Conservation (phyloP, 371 early-diverging fungal genomes). For the Parasitella parasitica region DNA sequence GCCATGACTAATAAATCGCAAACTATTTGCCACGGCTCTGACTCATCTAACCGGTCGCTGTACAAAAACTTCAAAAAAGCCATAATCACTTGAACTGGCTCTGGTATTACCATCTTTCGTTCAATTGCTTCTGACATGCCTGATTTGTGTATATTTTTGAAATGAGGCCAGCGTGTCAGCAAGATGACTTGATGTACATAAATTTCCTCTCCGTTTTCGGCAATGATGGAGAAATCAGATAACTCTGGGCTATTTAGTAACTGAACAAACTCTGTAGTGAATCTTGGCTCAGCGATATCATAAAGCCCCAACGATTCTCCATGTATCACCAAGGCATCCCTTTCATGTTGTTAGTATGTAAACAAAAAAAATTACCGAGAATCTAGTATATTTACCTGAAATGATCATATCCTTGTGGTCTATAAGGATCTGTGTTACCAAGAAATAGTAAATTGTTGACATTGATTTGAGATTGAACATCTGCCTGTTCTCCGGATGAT, state of each 20-base stretch:
- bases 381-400: conserved; percentile 35
- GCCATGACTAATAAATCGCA: conserved; percentile 59
- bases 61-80: conserved; percentile 64
- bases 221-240: conserved; percentile 56
- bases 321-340: conserved; percentile 56
- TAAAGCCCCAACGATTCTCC: conserved; percentile 58
- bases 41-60: conserved; percentile 54
- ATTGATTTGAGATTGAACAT: conserved; percentile 13
- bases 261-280: conserved; percentile 45
- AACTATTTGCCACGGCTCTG: conserved; percentile 42
- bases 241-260: conserved; percentile 56
- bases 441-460: conserved; percentile 43
- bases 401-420: conserved; percentile 59
- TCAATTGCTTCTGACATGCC: conserved; percentile 62
- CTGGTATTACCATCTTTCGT: conserved; percentile 52
- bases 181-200: conserved; percentile 64
- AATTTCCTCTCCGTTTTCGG: conserved; percentile 42
- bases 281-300: conserved; percentile 47
- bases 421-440: conserved; percentile 52
- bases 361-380: conserved; percentile 8
- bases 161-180: conserved; percentile 67
- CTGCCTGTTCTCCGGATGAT: conserved; percentile 6
- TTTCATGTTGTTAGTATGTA: not conserved
- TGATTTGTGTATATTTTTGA: conserved; percentile 48
- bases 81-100: conserved; percentile 51